These are phyloP conservation scores for Aspergillus ochraceoroseus DNA, from an alignment of 2,329 filamentous ascomycete genomes.

Conservation along the genomic window DNA sequence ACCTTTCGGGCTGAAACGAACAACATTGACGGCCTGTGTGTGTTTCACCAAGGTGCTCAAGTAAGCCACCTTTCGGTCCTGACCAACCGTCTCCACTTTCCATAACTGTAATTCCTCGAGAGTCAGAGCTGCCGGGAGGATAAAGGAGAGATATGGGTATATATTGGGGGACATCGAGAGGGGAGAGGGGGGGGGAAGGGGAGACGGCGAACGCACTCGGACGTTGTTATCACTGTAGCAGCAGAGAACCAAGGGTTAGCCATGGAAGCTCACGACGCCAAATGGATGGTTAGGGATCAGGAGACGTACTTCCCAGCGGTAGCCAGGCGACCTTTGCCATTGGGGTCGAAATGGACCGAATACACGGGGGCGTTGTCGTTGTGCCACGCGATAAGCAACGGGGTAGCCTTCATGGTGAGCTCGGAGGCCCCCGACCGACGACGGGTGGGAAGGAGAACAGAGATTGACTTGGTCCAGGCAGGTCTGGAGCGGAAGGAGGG, in stretches of 20 bases:
- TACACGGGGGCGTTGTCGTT: constrained; percentile 96
- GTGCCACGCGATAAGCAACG: constrained; percentile 97
- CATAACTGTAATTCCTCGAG: constrained; percentile 60
- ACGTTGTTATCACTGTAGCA: constrained; percentile 89
- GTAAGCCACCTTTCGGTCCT: constrained; percentile 85
- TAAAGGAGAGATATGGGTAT: constrained; percentile 7
- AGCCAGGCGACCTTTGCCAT: constrained; percentile 84
- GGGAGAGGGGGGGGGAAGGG: constrained; percentile 20
- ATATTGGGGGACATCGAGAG: constrained; percentile 12
- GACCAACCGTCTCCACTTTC: constrained; percentile 79
- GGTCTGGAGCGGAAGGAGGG: background rate
- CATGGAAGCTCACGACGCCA: background rate
- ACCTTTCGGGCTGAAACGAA: constrained; percentile 93
- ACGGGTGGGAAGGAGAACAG: constrained; percentile 2
- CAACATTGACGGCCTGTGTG: constrained; percentile 95
- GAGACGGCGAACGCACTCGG: constrained; percentile 56
- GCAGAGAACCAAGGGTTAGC: constrained; percentile 16
- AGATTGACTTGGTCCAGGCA: background rate
- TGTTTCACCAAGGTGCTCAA: constrained; percentile 88
- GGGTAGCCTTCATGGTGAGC: constrained; percentile 81
- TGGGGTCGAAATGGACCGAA: constrained; percentile 91
- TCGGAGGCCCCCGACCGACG: constrained; percentile 20
- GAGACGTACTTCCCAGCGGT: constrained; percentile 70
- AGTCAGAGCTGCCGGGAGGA: constrained; percentile 35
- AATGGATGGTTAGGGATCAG: background rate